Evolutionary conservation across 2,329 filamentous ascomycete genomes (phyloP).

Genomic region (Penicillium hesseltinei): DNA sequence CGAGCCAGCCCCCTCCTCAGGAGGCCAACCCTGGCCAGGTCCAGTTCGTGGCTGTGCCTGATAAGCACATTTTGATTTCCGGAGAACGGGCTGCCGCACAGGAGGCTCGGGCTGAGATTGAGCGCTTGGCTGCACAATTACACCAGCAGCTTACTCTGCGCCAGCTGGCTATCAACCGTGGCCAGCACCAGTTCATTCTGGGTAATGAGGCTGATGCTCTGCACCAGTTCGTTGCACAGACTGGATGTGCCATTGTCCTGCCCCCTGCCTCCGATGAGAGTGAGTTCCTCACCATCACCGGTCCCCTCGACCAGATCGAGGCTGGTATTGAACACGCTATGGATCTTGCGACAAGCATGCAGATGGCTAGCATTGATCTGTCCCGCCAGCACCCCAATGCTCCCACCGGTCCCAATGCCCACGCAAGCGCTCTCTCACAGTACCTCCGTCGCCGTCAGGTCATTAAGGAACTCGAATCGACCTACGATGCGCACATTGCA

Average conservation of each 20-base stretch:
- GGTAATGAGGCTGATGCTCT: conserved; percentile 76
- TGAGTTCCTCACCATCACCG: conserved; percentile 80
- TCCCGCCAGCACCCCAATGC: conserved; percentile 74
- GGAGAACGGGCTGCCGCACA: conserved; percentile 83
- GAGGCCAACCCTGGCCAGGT: conserved; percentile 63
- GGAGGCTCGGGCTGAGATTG: conserved; percentile 74
- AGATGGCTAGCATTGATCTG: conserved; percentile 78
- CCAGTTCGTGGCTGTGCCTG: conserved; percentile 67
- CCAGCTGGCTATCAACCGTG: conserved; percentile 77
- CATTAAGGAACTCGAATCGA: conserved; percentile 75
- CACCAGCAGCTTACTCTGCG: conserved; percentile 72
- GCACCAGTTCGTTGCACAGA: conserved; percentile 84
- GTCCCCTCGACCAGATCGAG: conserved; percentile 70
- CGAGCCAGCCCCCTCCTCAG: conserved; percentile 63
- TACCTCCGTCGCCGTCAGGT: conserved; percentile 82
- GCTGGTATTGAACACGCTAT: conserved; percentile 78
- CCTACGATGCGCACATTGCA: conserved; percentile 83
- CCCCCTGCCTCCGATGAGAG: conserved; percentile 74
- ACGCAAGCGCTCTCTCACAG: conserved; percentile 81
- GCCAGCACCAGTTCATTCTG: conserved; percentile 91
- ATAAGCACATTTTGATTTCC: conserved; percentile 77
- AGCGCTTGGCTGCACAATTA: conserved; percentile 73
- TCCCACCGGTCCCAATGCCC: conserved; percentile 67
- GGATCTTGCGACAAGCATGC: conserved; percentile 84
- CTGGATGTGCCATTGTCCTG: conserved; percentile 83